Conservation (phyloP, 106 monocot species). For the Dendrobium nobile region DNA sequence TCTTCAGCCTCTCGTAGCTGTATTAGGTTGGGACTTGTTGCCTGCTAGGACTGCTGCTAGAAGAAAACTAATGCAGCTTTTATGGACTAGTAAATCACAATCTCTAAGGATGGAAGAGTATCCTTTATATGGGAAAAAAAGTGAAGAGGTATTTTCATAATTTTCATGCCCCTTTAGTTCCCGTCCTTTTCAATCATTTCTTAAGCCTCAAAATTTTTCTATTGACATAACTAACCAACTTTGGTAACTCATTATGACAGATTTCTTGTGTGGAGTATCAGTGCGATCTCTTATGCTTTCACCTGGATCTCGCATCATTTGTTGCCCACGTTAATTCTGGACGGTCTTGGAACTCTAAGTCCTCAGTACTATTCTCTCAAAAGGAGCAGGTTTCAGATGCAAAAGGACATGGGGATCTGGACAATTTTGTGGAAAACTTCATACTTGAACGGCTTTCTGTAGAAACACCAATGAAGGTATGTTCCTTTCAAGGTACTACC, state of each 20-base stretch:
- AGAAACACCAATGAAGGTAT: constrained; percentile 78
- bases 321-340: constrained; percentile 86
- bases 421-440: constrained; percentile 92
- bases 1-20: constrained; percentile 89
- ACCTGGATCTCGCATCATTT: constrained; percentile 84
- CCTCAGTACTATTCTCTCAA: constrained; percentile 48
- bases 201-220: background rate
- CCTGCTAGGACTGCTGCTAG: constrained; percentile 62
- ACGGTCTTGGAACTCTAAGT: constrained; percentile 52
- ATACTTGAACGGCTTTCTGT: constrained; percentile 74
- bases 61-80: constrained; percentile 61
- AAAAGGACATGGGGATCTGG: constrained; percentile 19
- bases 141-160: constrained; percentile 59
- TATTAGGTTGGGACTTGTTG: constrained; percentile 90
- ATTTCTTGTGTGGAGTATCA: constrained; percentile 80
- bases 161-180: background rate
- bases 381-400: constrained; percentile 28
- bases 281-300: constrained; percentile 88
- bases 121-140: constrained; percentile 48
- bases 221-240: background rate
- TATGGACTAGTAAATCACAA: constrained; percentile 94
- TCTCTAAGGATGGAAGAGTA: constrained; percentile 60
- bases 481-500: constrained; percentile 1
- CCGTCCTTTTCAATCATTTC: background rate
- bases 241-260: constrained; percentile 33